Evolutionary conservation across 192 early-diverging fungal species (phyloP), one percentile per base, ranked within the genome.

Genomic region (Obelidium mucronatum): DNA sequence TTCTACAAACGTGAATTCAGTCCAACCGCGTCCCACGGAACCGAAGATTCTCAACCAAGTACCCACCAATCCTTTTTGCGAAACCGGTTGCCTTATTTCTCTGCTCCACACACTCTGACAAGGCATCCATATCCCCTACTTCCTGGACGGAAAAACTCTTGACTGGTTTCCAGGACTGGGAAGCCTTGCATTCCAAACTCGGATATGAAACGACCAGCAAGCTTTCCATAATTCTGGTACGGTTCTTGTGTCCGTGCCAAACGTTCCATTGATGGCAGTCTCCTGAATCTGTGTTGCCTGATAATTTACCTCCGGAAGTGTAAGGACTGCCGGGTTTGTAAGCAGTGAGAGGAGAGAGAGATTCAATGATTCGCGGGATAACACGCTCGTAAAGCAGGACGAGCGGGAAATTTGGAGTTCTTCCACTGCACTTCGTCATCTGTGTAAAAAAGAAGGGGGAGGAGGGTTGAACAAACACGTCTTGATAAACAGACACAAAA

Each of bases 201-300:
- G 17, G 79, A 81, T 6, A 82, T 66, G 4, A 82, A 82, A 2
- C 81, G 73, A 2, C 81, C 81, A 22, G 67, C 68, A 15, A 80
- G 70, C 26, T 64, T 68, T 6, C 71, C 74, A 40, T 81, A 82
- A 22, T 82, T 60, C 52, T 82, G 81, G 69, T 80, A 82, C 6
- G 73, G 72, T 54, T 73, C 67, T 68, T 81, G 81, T 11, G 81
- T 34, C 78, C 79, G 39, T 82, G 81, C 81, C 81, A 82, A n/a
- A 82, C 80, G 40, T 82, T 82, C 81, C 81, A 82, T 72, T 82
- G 81, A 42, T 82, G 81, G 26, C 72, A 30, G 51, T 82, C 81
- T 34, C 81, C 81, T 1, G 74, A 37, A 39, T 66, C 63, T 31
- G 53, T 34, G 40, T 82, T 79, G 22, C 19, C 11, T 28, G 53